Conservation (phyloP, 2,329 filamentous ascomycete genomes). For the Fonsecaea pedrosoi region DNA sequence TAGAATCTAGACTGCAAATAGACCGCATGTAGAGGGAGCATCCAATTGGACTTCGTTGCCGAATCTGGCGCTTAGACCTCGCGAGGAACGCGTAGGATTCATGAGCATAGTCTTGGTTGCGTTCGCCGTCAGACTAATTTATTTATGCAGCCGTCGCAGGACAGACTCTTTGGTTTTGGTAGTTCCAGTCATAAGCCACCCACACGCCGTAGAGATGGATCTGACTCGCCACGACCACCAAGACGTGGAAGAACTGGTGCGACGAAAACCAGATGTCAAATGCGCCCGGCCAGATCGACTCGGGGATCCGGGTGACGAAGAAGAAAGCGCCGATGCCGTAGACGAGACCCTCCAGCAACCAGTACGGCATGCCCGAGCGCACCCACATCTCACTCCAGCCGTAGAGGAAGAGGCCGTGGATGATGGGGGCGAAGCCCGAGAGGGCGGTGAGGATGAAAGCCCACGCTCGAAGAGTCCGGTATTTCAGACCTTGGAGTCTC, state of each 20-base stretch:
- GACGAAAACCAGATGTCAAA: conserved; percentile 48
- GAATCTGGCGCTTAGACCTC: no score
- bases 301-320: conserved; percentile 40
- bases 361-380: conserved; percentile 45
- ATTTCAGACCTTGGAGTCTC: conserved; percentile 43
- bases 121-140: no score
- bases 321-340: conserved; percentile 44
- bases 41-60: not conserved
- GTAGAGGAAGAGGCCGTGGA: conserved; percentile 43
- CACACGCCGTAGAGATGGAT: conserved; percentile 50
- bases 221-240: conserved; percentile 50
- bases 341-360: conserved; percentile 44
- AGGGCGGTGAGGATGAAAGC: conserved; percentile 45
- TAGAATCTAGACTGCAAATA: not conserved
- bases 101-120: no score
- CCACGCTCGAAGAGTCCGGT: conserved; percentile 42
- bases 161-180: conserved; percentile 40
- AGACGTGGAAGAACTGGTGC: conserved; percentile 46
- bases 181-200: conserved; percentile 45
- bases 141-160: conserved; percentile 4
- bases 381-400: conserved; percentile 41
- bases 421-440: conserved; percentile 46
- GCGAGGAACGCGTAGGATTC: no score
- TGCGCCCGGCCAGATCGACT: conserved; percentile 42
- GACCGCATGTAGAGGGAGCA: not conserved